These are phyloP conservation scores for Bruguiera gymnorhiza DNA, from an alignment of 345 rosid genomes.

Conservation along the genomic window DNA sequence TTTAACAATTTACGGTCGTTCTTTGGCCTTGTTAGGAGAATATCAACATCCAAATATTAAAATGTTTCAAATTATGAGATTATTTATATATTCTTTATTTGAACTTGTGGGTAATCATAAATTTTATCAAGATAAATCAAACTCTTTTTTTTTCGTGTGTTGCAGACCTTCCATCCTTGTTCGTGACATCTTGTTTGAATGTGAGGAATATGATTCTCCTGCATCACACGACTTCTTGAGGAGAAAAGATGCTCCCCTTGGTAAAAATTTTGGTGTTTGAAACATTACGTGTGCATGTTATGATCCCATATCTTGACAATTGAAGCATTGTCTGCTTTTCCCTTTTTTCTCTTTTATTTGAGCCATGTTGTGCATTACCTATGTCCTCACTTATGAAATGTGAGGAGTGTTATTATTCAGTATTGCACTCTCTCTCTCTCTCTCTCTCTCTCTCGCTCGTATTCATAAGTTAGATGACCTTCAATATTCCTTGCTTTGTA, in stretches of 20 bases:
- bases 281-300: neutral
- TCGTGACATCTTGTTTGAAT: constrained; percentile 54
- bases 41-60: neutral
- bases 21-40: neutral
- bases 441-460: no score
- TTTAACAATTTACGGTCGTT: neutral
- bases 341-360: no score
- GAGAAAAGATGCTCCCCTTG: constrained; percentile 46
- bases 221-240: constrained; percentile 44
- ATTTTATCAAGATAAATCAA: neutral
- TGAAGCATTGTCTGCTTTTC: no score
- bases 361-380: no score
- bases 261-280: constrained; percentile 21
- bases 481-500: no score
- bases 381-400: no score
- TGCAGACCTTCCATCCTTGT: constrained; percentile 73
- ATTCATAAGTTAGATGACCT: no score
- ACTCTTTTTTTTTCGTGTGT: constrained; percentile 17
- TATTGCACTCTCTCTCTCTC: no score
- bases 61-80: neutral
- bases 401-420: no score
- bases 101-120: neutral
- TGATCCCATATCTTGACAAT: no score
- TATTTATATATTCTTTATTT: neutral
- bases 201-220: constrained; percentile 41